Conservation (phyloP, 176 grass and related monocot species). For the Saccharum spontaneum region DNA sequence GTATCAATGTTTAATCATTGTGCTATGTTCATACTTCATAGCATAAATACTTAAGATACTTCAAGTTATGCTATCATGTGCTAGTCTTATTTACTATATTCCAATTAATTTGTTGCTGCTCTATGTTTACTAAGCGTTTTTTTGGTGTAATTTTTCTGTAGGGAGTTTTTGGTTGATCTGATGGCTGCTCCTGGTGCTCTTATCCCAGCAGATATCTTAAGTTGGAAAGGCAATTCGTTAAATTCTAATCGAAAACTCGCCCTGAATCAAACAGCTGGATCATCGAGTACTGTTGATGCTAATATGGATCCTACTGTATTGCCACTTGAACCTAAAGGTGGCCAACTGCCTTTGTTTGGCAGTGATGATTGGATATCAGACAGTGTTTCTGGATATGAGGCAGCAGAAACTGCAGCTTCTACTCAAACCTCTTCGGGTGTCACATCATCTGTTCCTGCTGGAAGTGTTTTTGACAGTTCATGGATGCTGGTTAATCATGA, state of each 20-base stretch:
- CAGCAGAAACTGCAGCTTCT: conserved; percentile 32
- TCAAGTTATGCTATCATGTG: conserved; percentile 26
- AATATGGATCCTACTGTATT: conserved; percentile 41
- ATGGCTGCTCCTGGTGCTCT: conserved; percentile 96
- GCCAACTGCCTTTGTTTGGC: conserved; percentile 32
- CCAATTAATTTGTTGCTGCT: conserved; percentile 25
- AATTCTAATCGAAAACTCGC: conserved; percentile 57
- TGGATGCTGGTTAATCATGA: conserved; percentile 45
- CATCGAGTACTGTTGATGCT: conserved; percentile 41
- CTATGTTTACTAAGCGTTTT: conserved; percentile 38
- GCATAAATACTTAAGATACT: conserved; percentile 28
- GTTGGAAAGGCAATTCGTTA: conserved; percentile 70
- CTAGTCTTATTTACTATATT: conserved; percentile 33
- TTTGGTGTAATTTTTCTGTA: conserved; percentile 37
- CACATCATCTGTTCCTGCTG: conserved; percentile 42
- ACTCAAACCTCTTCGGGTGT: conserved; percentile 43
- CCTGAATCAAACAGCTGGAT: conserved; percentile 39
- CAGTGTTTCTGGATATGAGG: conserved; percentile 55
- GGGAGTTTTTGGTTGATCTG: conserved; percentile 98
- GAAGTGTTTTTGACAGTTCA: conserved; percentile 44
- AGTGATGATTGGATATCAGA: conserved; percentile 45
- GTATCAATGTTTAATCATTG: conserved; percentile 46
- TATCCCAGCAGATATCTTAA: conserved; percentile 91
- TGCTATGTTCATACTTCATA: conserved; percentile 11
- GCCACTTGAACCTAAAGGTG: conserved; percentile 37